Conservation (phyloP, 2,329 filamentous ascomycete species). For the Alternaria solani region DNA sequence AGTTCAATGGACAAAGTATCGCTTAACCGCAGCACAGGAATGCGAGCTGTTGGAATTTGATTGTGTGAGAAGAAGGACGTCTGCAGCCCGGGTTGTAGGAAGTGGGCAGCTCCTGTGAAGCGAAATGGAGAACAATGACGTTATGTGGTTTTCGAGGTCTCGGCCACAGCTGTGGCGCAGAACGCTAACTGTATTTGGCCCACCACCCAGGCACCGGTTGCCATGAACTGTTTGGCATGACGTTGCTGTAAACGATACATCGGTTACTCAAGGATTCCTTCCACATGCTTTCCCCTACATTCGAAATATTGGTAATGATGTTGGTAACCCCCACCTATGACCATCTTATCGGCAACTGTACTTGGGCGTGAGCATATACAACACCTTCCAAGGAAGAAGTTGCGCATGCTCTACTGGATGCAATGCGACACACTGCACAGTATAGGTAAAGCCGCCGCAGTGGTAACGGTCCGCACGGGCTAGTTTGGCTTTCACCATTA, state of each 20-base stretch:
- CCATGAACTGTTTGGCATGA: not conserved
- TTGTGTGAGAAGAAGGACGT: not conserved
- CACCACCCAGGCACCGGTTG: constrained; percentile 6
- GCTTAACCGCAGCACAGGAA: not conserved
- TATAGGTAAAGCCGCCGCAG: not conserved
- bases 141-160: constrained; percentile 19
- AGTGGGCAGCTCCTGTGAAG: constrained; percentile 7
- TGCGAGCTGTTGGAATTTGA: not conserved
- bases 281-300: too few relatives aligned
- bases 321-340: too few relatives aligned
- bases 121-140: constrained; percentile 32
- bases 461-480: not conserved
- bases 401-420: too few relatives aligned
- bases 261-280: not conserved
- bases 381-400: not conserved
- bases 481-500: not conserved
- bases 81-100: not conserved
- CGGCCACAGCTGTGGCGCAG: constrained; percentile 32
- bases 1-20: not conserved
- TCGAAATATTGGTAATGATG: not conserved
- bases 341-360: too few relatives aligned
- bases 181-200: constrained; percentile 23
- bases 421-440: not conserved
- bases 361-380: not conserved
- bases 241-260: not conserved